phyloP scores from a whole-genome alignment of 306 rosid species.

The Mimosa pudica region DNA sequence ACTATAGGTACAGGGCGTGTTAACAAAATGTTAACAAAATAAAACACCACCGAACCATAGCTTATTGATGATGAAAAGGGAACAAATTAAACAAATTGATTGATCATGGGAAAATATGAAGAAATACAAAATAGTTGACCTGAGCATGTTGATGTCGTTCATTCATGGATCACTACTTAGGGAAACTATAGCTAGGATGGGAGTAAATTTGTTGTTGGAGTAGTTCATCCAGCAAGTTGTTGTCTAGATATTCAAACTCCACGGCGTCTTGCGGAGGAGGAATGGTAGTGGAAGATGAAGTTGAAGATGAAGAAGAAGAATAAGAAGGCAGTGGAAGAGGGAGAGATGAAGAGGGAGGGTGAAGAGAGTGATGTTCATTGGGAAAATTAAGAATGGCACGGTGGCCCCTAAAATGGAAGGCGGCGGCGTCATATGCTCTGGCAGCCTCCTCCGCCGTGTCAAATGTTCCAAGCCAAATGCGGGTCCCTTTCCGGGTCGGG shows the following conservation, averaged over 20 bases:
- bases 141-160: neutral
- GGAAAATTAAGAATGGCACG: slow-evolving; percentile 88
- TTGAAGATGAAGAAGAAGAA: neutral
- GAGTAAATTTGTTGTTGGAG: slow-evolving; percentile 37
- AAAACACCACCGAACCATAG: neutral
- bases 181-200: neutral
- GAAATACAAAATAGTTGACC: neutral
- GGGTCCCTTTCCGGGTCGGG: slow-evolving; percentile 77
- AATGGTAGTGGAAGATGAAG: neutral
- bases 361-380: slow-evolving; percentile 56
- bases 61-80: neutral
- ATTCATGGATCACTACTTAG: neutral
- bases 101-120: neutral
- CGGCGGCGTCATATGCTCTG: slow-evolving; percentile 88
- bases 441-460: slow-evolving; percentile 89
- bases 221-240: slow-evolving; percentile 71
- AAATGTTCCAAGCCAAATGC: slow-evolving; percentile 86
- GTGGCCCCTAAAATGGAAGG: slow-evolving; percentile 77
- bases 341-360: neutral
- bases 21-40: neutral
- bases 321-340: slow-evolving; percentile 13
- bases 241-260: slow-evolving; percentile 74
- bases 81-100: neutral
- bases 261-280: slow-evolving; percentile 24
- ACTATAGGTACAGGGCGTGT: neutral